phyloP scores from a whole-genome alignment of 345 rosid genomes.

The Laguncularia racemosa region DNA sequence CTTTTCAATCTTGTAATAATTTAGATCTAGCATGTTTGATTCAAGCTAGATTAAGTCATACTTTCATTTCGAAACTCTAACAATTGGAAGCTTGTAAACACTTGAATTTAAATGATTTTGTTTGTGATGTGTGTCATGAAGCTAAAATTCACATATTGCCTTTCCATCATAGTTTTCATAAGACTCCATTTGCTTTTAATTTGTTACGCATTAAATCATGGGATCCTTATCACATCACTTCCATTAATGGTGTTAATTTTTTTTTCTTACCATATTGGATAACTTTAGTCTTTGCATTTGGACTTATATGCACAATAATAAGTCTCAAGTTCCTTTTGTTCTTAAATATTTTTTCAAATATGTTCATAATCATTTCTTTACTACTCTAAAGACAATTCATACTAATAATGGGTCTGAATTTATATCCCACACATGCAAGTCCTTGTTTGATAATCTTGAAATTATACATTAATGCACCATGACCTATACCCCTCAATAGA shows the following conservation, averaged over 20 bases:
- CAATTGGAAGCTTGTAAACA: too few species aligned
- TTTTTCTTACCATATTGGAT: not conserved
- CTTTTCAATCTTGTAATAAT: too few species aligned
- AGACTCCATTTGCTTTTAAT: not conserved
- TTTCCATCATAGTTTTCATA: not conserved
- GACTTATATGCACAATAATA: not conserved
- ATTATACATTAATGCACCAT: too few species aligned
- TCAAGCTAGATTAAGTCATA: too few species aligned
- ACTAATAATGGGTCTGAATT: too few species aligned
- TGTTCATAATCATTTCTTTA: too few species aligned
- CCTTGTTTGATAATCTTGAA: too few species aligned
- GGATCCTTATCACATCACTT: not conserved
- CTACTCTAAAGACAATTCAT: too few species aligned
- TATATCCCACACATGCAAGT: too few species aligned
- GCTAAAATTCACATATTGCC: not conserved
- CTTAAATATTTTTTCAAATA: not conserved
- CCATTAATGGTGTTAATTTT: not conserved
- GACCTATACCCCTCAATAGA: not conserved
- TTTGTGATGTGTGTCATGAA: not conserved
- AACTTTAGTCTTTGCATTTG: not conserved
- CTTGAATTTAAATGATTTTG: too few species aligned
- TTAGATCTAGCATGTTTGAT: too few species aligned
- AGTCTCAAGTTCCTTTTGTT: not conserved
- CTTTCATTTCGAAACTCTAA: too few species aligned
- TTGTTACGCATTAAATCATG: not conserved